Evolutionary conservation across 1,284 basidiomycete genomes (phyloP).

Genomic region (Pseudozyma pruni): DNA sequence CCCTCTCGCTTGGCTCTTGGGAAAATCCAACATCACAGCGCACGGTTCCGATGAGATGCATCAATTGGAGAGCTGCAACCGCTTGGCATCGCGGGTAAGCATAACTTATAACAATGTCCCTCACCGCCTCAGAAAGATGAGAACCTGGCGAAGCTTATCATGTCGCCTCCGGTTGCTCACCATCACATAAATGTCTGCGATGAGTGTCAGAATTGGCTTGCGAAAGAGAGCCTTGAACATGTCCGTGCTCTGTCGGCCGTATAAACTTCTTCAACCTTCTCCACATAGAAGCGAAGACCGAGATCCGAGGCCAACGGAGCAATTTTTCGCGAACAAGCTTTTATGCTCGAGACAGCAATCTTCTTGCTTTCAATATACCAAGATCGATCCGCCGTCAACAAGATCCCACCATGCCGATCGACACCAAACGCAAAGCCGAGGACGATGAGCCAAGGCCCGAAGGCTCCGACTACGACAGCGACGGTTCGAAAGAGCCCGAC

Average conservation of each 20-base stretch:
- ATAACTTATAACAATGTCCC: no score
- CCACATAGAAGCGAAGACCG: conserved; percentile 2
- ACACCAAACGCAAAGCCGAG: conserved; percentile 48
- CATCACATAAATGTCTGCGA: no score
- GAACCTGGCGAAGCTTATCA: no score
- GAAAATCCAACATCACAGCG: conserved; percentile 16
- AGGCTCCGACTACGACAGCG: conserved; percentile 47
- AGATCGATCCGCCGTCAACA: neutral
- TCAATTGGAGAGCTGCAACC: neutral
- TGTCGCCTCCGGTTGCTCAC: no score
- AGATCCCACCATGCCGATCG: conserved; percentile 18
- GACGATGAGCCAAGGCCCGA: conserved; percentile 38
- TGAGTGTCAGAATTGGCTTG: no score
- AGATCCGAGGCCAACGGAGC: no score
- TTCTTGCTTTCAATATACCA: neutral
- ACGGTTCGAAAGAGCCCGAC: conserved; percentile 47
- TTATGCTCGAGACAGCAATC: neutral
- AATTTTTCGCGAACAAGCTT: no score
- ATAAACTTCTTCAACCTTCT: neutral
- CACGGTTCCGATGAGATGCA: conserved; percentile 23
- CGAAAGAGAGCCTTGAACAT: no score
- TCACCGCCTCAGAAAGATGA: no score
- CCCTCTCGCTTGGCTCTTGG: no score
- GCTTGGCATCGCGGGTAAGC: no score
- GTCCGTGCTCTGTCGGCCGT: conserved; percentile 24